Percentiles rank a stretch among this genome's conserved stretches.
Evolutionary conservation across 257 asterid genomes (phyloP).

Genomic region (Catharanthus roseus): DNA sequence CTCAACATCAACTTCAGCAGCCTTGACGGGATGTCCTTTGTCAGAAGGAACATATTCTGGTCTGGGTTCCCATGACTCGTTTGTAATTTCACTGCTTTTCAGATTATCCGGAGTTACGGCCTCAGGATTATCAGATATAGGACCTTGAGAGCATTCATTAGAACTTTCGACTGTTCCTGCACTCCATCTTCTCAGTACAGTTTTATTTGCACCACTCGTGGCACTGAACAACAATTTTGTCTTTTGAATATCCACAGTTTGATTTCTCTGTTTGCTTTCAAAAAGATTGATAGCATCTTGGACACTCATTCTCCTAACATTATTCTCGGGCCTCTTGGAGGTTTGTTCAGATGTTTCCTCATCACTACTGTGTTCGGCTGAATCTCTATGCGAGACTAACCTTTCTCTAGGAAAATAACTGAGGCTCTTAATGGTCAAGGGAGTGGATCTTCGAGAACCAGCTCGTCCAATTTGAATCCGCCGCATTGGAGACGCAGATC

Average conservation of each 20-base stretch:
- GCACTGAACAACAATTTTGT: constrained; percentile 42
- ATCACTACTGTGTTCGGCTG: constrained; percentile 37
- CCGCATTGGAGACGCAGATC: constrained; percentile 98
- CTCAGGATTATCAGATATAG: constrained; percentile 33
- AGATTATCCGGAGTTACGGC: constrained; percentile 25
- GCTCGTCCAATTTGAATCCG: constrained; percentile 90
- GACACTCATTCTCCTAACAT: constrained; percentile 75
- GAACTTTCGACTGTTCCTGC: constrained; percentile 60
- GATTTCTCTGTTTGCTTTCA: constrained; percentile 85
- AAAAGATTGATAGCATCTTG: constrained; percentile 91
- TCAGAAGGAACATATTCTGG: constrained; percentile 27
- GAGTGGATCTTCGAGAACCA: constrained; percentile 90
- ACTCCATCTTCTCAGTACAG: constrained; percentile 97
- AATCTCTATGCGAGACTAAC: constrained; percentile 43
- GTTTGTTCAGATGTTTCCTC: constrained; percentile 60
- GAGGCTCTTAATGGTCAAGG: constrained; percentile 80
- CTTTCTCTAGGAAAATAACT: constrained; percentile 64
- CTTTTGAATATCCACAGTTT: constrained; percentile 52
- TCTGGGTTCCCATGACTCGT: constrained; percentile 31
- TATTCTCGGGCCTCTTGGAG: constrained; percentile 46
- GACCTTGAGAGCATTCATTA: constrained; percentile 31
- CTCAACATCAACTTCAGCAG: constrained; percentile 29
- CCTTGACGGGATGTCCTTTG: constrained; percentile 24
- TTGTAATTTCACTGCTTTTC: constrained; percentile 25
- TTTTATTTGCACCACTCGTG: constrained; percentile 56